These are phyloP conservation scores for Corrigiola litoralis DNA, from an alignment of 179 eudicot species.

Conservation along the genomic window DNA sequence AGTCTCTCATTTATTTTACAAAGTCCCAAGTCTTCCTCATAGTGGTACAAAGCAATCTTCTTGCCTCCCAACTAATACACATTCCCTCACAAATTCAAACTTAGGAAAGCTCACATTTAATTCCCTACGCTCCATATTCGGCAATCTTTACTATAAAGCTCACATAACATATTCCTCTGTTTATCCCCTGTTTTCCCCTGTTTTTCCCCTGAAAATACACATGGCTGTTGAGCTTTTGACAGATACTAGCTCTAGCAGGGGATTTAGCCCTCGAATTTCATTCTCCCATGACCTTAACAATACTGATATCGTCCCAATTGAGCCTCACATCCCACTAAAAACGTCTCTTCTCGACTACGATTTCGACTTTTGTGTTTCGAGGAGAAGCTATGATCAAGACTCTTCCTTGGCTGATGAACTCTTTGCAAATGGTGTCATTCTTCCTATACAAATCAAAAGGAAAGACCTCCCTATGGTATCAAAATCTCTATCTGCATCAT, in stretches of 20 bases:
- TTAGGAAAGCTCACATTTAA: not conserved
- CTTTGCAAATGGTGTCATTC: conserved; percentile 33
- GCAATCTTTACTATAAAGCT: not conserved
- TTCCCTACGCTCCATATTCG: not conserved
- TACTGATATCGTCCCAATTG: conserved; percentile 23
- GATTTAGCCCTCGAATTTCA: conserved; percentile 39
- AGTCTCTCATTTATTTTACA: conserved; percentile 11
- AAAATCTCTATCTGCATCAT: conserved; percentile 11
- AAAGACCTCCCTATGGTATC: conserved; percentile 18
- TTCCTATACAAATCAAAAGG: conserved; percentile 35
- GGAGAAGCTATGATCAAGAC: conserved; percentile 28
- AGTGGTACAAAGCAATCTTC: conserved; percentile 12
- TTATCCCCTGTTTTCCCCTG: not conserved
- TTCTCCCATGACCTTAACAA: conserved; percentile 35
- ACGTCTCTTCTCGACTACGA: conserved; percentile 25
- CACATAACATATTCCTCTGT: not conserved
- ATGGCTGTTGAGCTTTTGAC: conserved; percentile 36
- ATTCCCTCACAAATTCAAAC: conserved; percentile 7
- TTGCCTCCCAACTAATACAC: conserved; percentile 17
- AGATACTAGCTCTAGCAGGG: conserved; percentile 25
- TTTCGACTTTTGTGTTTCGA: conserved; percentile 29
- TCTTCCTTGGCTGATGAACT: conserved; percentile 34
- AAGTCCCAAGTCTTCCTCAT: conserved; percentile 16
- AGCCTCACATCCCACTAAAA: conserved; percentile 26
- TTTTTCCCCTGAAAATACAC: conserved; percentile 2